Percentiles rank a stretch among this genome's conserved stretches.
phyloP scores from a whole-genome alignment of 78 protist genomes.

The Dictyostelium brefeldianum region DNA sequence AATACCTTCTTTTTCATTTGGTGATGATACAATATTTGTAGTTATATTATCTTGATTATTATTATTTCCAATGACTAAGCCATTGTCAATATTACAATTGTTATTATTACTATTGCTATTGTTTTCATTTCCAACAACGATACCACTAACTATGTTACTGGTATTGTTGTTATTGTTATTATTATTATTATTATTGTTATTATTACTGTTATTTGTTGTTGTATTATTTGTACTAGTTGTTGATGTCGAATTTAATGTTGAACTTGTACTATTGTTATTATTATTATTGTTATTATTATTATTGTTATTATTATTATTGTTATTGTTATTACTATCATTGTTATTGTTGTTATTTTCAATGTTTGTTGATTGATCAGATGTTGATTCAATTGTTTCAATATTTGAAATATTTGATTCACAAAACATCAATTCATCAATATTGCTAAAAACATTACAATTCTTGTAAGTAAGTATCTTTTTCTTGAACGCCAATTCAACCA shows the following conservation, averaged over 20 bases:
- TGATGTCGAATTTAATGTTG: background rate
- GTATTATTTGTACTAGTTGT: background rate
- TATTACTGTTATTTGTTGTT: background rate
- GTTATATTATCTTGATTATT: background rate
- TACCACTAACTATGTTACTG: background rate
- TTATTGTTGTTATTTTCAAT: background rate
- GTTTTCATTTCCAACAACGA: background rate
- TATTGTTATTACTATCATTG: background rate
- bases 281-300: background rate
- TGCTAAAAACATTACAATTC: constrained; percentile 55
- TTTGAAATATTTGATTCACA: background rate
- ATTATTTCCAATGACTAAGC: constrained; percentile 9
- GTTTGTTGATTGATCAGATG: background rate
- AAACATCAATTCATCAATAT: constrained; percentile 14
- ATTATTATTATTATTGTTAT: background rate
- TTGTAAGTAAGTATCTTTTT: constrained; percentile 45
- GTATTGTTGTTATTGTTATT: background rate
- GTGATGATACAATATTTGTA: background rate
- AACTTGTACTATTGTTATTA: background rate
- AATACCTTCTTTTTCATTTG: background rate
- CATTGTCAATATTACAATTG: background rate
- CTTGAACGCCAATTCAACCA: constrained; percentile 71
- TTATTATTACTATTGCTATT: background rate
- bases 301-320: background rate
- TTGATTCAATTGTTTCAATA: background rate